Evolutionary conservation across 768 basidiomycete genomes (phyloP), one percentile per base, ranked within the genome.

Genomic region (Asterophora lycoperdoides): DNA sequence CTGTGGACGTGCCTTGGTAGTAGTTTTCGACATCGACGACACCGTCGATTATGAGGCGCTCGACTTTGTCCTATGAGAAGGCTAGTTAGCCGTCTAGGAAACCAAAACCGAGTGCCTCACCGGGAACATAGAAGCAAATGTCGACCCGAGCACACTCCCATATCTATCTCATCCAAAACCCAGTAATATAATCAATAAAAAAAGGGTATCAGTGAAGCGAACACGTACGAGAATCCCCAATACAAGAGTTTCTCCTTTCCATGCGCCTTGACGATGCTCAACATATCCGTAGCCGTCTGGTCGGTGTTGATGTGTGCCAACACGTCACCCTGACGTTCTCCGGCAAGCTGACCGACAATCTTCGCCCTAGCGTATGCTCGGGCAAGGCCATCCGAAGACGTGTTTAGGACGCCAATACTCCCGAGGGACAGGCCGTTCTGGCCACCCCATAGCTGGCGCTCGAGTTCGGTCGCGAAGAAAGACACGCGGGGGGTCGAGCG

Each of bases 1-100:
- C 14, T 28, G 11, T 14, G 19, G 45, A 60, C 33, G 50, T n/a
- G 70, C 72, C 62, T 10, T 62, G 52, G 45, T 68, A 75, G 47
- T 72, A 74, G 40, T 72, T 57, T 26, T 72, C 68, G 1, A 67
- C 56, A 36, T 74, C 72, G 17, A 67, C 63, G n/a, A 73, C 70
- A 15, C 71, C 71, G 39, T 75, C 73, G 17, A 73, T 62, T 6
- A 70, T 57, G 14, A 73, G 8, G 9, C 71, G 65, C 42, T 66
- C 69, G 17, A 73, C 57, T 34, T 69, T 69, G 43, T 70, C 66
- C 68, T 73, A 34, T 52, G 28, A 33, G 8, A 8, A n/a, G 30
- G 32, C 17, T 4, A 26, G 43, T 10, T 17, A 15, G 36, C 15
- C n/a, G 43, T 14, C n/a, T 30, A 41, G 20, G 29, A 7, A 13